phyloP scores from a whole-genome alignment of 345 rosid genomes.

The Kernera saxatilis region DNA sequence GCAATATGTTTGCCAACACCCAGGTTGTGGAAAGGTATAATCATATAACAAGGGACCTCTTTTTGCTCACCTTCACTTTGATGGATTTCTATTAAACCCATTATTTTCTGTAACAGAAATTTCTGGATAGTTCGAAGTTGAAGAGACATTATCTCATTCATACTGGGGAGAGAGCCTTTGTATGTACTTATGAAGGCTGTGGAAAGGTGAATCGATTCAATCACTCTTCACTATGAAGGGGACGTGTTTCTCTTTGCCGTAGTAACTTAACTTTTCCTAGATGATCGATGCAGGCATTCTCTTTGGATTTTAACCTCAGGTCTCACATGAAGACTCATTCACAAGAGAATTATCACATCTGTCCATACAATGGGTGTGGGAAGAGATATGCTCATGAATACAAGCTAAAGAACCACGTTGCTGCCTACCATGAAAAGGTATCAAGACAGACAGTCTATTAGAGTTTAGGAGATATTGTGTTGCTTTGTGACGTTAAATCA shows the following conservation, averaged over 20 bases:
- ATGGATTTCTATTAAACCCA: neutral
- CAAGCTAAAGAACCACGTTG: constrained; percentile 85
- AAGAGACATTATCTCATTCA: constrained; percentile 93
- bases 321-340: constrained; percentile 99
- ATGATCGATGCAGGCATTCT: constrained; percentile 73
- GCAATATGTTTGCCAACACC: constrained; percentile 73
- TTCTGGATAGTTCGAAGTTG: constrained; percentile 95
- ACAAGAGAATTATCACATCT: constrained; percentile 93
- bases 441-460: neutral
- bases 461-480: neutral
- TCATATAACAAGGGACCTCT: neutral
- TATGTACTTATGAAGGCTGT: constrained; percentile 96
- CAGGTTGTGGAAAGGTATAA: constrained; percentile 82
- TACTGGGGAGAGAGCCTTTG: constrained; percentile 78
- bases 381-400: constrained; percentile 99
- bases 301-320: constrained; percentile 92
- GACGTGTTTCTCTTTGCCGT: too few species aligned
- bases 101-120: constrained; percentile 62
- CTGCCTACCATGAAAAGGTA: constrained; percentile 86
- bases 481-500: neutral
- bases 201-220: constrained; percentile 80
- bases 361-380: constrained; percentile 88
- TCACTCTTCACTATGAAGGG: too few species aligned
- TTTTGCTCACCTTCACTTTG: neutral
- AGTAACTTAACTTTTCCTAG: neutral